These are phyloP conservation scores for Monilinia polystroma DNA, from an alignment of 2,329 filamentous ascomycete species.

Conservation along the genomic window DNA sequence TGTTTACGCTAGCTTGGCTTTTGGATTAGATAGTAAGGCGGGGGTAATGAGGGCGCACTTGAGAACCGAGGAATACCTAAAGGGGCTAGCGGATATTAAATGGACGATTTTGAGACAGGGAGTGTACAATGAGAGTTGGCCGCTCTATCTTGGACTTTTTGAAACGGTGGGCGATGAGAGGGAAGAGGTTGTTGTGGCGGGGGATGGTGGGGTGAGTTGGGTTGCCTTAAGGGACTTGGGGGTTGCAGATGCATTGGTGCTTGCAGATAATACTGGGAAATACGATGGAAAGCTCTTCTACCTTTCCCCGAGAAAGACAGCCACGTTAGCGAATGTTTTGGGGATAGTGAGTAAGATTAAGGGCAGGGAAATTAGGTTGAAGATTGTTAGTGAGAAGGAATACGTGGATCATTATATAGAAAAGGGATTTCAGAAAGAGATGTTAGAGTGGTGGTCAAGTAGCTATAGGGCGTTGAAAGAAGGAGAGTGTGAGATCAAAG, in stretches of 20 bases:
- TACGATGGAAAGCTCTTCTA: constrained; percentile 19
- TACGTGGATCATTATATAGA: background rate
- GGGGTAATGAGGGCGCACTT: constrained; percentile 33
- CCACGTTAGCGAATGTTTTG: background rate
- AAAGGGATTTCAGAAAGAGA: background rate
- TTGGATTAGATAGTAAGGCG: constrained; percentile 25
- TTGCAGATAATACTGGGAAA: constrained; percentile 23
- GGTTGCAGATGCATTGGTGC: constrained; percentile 30
- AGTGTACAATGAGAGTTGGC: constrained; percentile 36
- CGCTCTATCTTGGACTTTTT: constrained; percentile 35
- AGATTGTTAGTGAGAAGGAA: background rate
- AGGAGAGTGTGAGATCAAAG: background rate
- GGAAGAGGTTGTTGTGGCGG: constrained; percentile 33
- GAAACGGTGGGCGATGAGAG: constrained; percentile 27
- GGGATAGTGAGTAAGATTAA: background rate
- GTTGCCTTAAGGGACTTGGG: constrained; percentile 34
- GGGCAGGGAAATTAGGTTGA: background rate
- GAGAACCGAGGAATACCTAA: constrained; percentile 32
- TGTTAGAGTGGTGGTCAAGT: constrained; percentile 18
- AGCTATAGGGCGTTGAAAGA: constrained; percentile 2
- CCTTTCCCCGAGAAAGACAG: background rate
- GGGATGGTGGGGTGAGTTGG: constrained; percentile 35
- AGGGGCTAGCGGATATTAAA: constrained; percentile 12
- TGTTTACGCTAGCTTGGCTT: constrained; percentile 41
- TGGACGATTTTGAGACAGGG: constrained; percentile 35